phyloP scores from a whole-genome alignment of 2,329 filamentous ascomycete species.

The Colletotrichum graminicola region DNA sequence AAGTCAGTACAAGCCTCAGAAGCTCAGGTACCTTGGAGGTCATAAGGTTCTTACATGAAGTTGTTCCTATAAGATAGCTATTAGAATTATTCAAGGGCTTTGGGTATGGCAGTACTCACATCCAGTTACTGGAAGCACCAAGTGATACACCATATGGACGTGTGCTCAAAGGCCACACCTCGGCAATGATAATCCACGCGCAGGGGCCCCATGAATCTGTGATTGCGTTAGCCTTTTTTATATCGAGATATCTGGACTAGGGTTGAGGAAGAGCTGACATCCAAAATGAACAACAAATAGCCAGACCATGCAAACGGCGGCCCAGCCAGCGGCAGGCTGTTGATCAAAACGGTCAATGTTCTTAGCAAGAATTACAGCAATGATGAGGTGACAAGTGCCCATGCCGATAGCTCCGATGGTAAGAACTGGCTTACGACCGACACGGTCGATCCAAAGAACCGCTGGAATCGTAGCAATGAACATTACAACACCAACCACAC shows the following conservation, averaged over 20 bases:
- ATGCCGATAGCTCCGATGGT: conserved; percentile 77
- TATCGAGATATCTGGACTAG: conserved; percentile 57
- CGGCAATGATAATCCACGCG: conserved; percentile 80
- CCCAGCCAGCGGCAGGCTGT: conserved; percentile 73
- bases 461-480: conserved; percentile 74
- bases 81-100: neutral
- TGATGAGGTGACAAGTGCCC: conserved; percentile 76
- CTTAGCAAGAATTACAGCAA: conserved; percentile 75
- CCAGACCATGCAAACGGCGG: conserved; percentile 76
- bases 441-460: conserved; percentile 74
- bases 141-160: conserved; percentile 79
- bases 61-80: conserved; percentile 58
- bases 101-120: conserved; percentile 54
- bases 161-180: conserved; percentile 79
- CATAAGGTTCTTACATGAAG: conserved; percentile 56
- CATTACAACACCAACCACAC: conserved; percentile 79
- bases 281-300: conserved; percentile 81
- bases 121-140: conserved; percentile 75
- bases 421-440: conserved; percentile 73
- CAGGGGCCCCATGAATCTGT: conserved; percentile 78
- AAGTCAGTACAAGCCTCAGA: neutral
- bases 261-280: conserved; percentile 69
- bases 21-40: rapidly evolving
- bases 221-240: neutral
- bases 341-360: conserved; percentile 69